A percentile compares a stretch with the other conserved stretches of the same genome.
Conservation (phyloP, 108 stramenopile genomes). For the Seminavis robusta region DNA sequence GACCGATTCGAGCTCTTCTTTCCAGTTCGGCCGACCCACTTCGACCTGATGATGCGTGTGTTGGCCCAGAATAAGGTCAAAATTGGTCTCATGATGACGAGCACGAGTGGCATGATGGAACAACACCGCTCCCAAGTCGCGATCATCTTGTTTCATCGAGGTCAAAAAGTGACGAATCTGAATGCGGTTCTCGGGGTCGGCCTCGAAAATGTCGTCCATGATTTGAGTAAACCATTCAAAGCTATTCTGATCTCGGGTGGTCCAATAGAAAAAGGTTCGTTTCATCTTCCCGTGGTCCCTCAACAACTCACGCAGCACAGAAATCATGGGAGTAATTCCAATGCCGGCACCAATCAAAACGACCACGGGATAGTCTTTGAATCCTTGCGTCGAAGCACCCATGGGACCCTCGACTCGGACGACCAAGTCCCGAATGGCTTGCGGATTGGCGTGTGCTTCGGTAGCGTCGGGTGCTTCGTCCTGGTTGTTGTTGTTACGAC, state of each 20-base stretch:
- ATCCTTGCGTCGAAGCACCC: conserved; percentile 19
- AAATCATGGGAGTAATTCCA: conserved; percentile 34
- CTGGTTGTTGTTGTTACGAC: too few species aligned
- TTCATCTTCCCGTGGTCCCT: conserved; percentile 9
- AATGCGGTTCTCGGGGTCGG: conserved; percentile 8
- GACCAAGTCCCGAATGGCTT: neutral
- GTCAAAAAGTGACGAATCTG: conserved; percentile 17
- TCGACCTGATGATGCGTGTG: too few species aligned
- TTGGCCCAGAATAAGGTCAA: conserved; percentile 16
- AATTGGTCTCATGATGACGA: neutral
- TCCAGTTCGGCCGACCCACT: too few species aligned
- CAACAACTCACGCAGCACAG: conserved; percentile 7
- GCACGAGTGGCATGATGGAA: conserved; percentile 17
- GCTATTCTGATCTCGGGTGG: conserved; percentile 3
- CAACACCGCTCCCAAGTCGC: conserved; percentile 19
- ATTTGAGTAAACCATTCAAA: conserved; percentile 13
- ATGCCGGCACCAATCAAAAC: conserved; percentile 41
- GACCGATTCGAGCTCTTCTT: too few species aligned
- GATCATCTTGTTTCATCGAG: conserved; percentile 14
- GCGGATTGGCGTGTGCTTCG: neutral
- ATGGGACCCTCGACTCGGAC: conserved; percentile 19
- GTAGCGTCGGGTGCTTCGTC: neutral
- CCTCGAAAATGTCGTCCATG: conserved; percentile 18
- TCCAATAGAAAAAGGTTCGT: conserved; percentile 18
- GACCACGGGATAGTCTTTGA: conserved; percentile 18